Evolutionary conservation across 2,329 filamentous ascomycete species (phyloP).

Genomic region (Teratosphaeria pseudoeucalypti): DNA sequence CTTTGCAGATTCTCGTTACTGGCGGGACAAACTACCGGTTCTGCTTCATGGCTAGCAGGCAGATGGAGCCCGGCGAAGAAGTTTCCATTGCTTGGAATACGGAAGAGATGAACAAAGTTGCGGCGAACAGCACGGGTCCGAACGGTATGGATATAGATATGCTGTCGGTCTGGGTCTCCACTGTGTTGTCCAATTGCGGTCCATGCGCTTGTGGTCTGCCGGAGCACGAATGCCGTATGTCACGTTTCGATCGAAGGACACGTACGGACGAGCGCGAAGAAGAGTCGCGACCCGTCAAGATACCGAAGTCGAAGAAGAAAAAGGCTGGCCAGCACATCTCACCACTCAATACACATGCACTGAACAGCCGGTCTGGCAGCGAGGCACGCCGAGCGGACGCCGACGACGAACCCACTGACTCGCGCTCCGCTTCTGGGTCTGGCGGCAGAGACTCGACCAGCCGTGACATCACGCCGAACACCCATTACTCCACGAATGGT

Average conservation of each 20-base stretch:
- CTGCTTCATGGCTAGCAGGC: constrained; percentile 75
- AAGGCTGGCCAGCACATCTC: constrained; percentile 40
- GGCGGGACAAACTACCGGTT: constrained; percentile 75
- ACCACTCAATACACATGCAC: constrained; percentile 43
- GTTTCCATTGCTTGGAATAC: constrained; percentile 53
- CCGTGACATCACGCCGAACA: constrained; percentile 51
- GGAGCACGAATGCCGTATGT: constrained; percentile 25
- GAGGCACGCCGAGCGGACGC: constrained; percentile 40
- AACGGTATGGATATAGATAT: constrained; percentile 15
- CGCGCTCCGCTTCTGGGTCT: constrained; percentile 48
- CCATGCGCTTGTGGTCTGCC: constrained; percentile 60
- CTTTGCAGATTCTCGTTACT: constrained; percentile 74
- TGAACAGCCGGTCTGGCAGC: constrained; percentile 50
- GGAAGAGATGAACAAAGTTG: constrained; percentile 12
- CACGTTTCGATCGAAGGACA: constrained; percentile 24
- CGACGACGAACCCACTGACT: constrained; percentile 49
- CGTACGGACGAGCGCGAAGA: constrained; percentile 5
- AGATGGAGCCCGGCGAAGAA: constrained; percentile 65
- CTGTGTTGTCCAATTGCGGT: constrained; percentile 65
- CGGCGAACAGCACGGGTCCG: constrained; percentile 9
- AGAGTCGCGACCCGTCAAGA: constrained; percentile 21
- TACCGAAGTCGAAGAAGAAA: constrained; percentile 35
- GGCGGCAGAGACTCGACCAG: constrained; percentile 46
- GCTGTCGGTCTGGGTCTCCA: constrained; percentile 54
- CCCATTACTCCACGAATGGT: constrained; percentile 40